Evolutionary conservation across 2,329 filamentous ascomycete species (phyloP), one percentile per base, ranked within the genome.

Genomic region (Plectosphaerella sp.): DNA sequence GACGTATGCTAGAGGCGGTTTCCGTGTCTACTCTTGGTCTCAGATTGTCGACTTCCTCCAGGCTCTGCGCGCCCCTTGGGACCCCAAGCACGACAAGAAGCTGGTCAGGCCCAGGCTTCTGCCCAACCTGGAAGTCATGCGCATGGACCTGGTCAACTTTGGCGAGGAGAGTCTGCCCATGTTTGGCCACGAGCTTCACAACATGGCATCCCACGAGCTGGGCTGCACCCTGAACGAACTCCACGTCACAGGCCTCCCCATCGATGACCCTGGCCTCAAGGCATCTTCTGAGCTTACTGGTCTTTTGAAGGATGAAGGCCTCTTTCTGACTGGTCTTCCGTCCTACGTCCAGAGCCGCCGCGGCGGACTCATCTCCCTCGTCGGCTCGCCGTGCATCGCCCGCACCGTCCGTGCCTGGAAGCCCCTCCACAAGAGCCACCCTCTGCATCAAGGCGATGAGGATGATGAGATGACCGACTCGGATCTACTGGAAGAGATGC

Each of bases 141-240:
- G 78, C 36, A 70, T 82, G 35, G 79, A 82, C 54, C 70, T 82
- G 16, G 76, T 82, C 58, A 82, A 81, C 57, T 82, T 81, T 46
- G 71, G 72, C 2, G 71, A 76, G 36, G 65, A 72, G 2, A 67
- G 74, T 25, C 62, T 80, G 35, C 70, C 71, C 3, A 74, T 69
- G 50, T 72, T 76, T 1, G 75, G 73, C 2, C 63, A 69, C 4
- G 74, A 76, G 45, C 66, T 82, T 15, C 78, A 82, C 58, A 73
- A 78, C 47, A 64, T 79, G n/a, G 72, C 77, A 4, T 75, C 74
- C 15, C 77, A 82, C 53, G 77, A 80, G 55, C 68, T 82, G 4
- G 77, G 76, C 3, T 79, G 75, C 56, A 77, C 71, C 4, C 60
- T 82, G 7, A 76, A 81, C 52, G 78, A 82, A 59, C 66, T 82